Percentiles rank a stretch among this genome's conserved stretches.
These are phyloP conservation scores for Daldinia grandis DNA, from an alignment of 495 filamentous ascomycete species.

Conservation along the genomic window DNA sequence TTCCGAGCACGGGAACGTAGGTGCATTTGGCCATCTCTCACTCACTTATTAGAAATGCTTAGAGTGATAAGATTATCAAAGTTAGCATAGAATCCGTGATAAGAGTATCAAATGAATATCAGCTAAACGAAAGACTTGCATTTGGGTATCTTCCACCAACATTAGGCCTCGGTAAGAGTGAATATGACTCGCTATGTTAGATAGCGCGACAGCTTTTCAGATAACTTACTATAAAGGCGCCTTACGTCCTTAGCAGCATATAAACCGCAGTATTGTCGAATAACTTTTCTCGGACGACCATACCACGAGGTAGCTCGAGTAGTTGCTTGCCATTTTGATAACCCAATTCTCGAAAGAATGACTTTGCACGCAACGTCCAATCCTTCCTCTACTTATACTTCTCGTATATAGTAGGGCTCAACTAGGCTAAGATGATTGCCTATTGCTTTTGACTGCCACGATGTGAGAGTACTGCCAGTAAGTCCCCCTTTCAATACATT, in stretches of 20 bases:
- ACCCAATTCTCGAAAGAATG: background rate
- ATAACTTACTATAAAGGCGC: conserved; percentile 22
- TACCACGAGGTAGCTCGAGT: conserved; percentile 18
- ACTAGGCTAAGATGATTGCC: conserved; percentile 1
- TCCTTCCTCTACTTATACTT: background rate
- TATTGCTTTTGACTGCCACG: conserved; percentile 51
- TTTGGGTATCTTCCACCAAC: conserved; percentile 35
- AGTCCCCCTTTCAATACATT: conserved; percentile 56
- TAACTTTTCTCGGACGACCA: conserved; percentile 29
- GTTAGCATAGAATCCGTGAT: background rate
- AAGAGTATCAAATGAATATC: conserved; percentile 11
- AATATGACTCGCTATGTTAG: background rate
- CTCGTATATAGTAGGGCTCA: background rate
- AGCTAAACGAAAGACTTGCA: conserved; percentile 12
- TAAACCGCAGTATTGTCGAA: conserved; percentile 14
- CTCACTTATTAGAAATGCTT: conserved; percentile 5
- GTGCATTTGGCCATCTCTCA: background rate
- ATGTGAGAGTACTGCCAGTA: conserved; percentile 58
- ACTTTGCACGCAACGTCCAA: background rate
- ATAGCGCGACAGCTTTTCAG: conserved; percentile 21
- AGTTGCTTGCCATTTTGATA: background rate
- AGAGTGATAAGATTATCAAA: background rate
- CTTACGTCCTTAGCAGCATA: conserved; percentile 22
- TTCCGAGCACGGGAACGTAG: background rate
- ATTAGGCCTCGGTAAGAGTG: conserved; percentile 10